Evolutionary conservation across 805 yeast species (phyloP).

Genomic region (Yarrowia alimentaria): DNA sequence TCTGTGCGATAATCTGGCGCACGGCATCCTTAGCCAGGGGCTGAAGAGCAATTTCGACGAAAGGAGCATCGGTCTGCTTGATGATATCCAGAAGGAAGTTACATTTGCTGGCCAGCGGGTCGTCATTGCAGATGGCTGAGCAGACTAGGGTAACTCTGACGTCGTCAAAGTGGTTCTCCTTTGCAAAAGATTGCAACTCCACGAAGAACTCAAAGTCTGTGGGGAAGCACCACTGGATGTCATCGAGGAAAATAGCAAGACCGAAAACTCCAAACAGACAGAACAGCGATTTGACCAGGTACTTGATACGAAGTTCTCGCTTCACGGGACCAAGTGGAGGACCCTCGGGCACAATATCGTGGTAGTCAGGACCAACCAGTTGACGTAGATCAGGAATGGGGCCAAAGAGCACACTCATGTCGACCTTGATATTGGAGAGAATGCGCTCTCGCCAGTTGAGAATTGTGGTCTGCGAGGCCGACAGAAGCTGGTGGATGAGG

Average conservation of each 20-base stretch:
- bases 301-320: conserved; percentile 45
- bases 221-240: conserved; percentile 47
- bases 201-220: conserved; percentile 36
- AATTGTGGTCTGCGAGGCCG: conserved; percentile 42
- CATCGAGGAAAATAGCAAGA: conserved; percentile 48
- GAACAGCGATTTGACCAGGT: conserved; percentile 46
- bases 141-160: conserved; percentile 36
- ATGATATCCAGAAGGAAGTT: conserved; percentile 23
- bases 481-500: conserved; percentile 45
- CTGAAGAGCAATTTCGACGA: conserved; percentile 32
- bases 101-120: conserved; percentile 24
- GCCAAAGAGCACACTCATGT: conserved; percentile 44
- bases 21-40: conserved; percentile 33
- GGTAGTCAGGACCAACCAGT: conserved; percentile 47
- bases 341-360: conserved; percentile 34
- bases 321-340: conserved; percentile 36
- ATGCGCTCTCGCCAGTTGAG: conserved; percentile 46
- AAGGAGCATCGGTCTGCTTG: conserved; percentile 26
- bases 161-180: conserved; percentile 35
- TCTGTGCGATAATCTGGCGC: conserved; percentile 32
- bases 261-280: conserved; percentile 46
- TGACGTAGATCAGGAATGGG: conserved; percentile 48
- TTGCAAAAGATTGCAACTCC: conserved; percentile 37
- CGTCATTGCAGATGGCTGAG: conserved; percentile 32
- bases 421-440: conserved; percentile 43